Percentiles rank a stretch among this genome's conserved stretches.
Conservation (phyloP, 2,329 filamentous ascomycete species). For the Passalora sequoiae region DNA sequence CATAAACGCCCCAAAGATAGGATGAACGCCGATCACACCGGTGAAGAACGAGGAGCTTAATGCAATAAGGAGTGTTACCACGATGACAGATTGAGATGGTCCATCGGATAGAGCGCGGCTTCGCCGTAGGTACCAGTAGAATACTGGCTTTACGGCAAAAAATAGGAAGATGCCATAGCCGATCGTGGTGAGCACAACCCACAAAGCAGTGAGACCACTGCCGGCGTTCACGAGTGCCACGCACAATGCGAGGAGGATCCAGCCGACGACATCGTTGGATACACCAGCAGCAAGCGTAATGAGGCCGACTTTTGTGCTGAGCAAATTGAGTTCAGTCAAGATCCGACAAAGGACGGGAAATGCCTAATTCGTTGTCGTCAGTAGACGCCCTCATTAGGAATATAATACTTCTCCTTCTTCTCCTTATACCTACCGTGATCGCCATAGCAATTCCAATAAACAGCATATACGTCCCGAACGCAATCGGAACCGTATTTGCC, state of each 20-base stretch:
- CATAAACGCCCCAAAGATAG: conserved; percentile 91
- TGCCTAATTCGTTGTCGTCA: conserved; percentile 43
- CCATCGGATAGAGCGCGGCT: conserved; percentile 80
- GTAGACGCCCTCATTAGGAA: too few relatives aligned
- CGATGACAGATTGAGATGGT: conserved; percentile 78
- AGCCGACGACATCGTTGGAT: conserved; percentile 85
- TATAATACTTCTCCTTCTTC: background rate
- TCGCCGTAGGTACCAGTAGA: conserved; percentile 67
- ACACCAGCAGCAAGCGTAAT: conserved; percentile 87
- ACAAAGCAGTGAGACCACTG: conserved; percentile 75
- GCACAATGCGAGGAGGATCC: conserved; percentile 88
- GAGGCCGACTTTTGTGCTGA: conserved; percentile 76
- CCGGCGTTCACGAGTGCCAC: conserved; percentile 88
- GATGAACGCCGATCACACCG: conserved; percentile 82
- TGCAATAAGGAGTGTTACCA: conserved; percentile 72
- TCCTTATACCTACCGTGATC: conserved; percentile 61
- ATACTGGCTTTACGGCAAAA: conserved; percentile 65
- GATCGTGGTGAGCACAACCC: conserved; percentile 68
- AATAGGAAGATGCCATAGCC: conserved; percentile 73
- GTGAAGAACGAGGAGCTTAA: conserved; percentile 82
- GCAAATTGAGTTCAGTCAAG: conserved; percentile 80
- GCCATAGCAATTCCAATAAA: conserved; percentile 92
- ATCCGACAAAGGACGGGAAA: conserved; percentile 93
- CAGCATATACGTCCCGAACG: conserved; percentile 60
- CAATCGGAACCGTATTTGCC: conserved; percentile 52